A percentile compares a stretch with the other conserved stretches of the same genome.
Conservation (phyloP, 306 rosid genomes). For the Medicago ruthenica region DNA sequence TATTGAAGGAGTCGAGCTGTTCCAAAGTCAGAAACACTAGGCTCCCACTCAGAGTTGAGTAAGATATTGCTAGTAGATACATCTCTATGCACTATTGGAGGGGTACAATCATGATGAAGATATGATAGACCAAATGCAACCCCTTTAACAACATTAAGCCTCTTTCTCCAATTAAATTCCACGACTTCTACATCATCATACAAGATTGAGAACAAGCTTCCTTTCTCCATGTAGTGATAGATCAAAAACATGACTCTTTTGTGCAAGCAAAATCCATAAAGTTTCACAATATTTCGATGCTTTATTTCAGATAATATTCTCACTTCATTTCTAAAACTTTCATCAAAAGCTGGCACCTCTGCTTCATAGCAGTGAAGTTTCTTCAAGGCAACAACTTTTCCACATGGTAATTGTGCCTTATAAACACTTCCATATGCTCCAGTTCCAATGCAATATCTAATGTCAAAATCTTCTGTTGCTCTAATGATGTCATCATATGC, state of each 20-base stretch:
- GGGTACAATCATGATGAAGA: conserved; percentile 31
- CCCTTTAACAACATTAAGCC: conserved; percentile 36
- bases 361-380: no score
- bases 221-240: conserved; percentile 27
- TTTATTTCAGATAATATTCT: no score
- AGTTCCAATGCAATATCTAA: conserved; percentile 34
- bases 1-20: neutral
- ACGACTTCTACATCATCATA: conserved; percentile 1
- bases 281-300: no score
- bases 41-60: conserved; percentile 21
- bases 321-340: no score
- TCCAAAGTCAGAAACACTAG: conserved; percentile 25
- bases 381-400: conserved; percentile 12
- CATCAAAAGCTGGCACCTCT: no score
- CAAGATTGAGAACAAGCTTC: conserved; percentile 33
- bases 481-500: conserved; percentile 26
- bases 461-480: conserved; percentile 20
- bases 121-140: conserved; percentile 35
- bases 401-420: conserved; percentile 14
- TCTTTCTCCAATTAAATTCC: conserved; percentile 34
- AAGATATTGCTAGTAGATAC: conserved; percentile 13
- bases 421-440: conserved; percentile 40
- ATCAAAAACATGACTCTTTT: conserved; percentile 30
- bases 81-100: conserved; percentile 41
- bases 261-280: no score